phyloP scores from a whole-genome alignment of 208 protist genomes.

The Acanthamoeba castellanii region DNA sequence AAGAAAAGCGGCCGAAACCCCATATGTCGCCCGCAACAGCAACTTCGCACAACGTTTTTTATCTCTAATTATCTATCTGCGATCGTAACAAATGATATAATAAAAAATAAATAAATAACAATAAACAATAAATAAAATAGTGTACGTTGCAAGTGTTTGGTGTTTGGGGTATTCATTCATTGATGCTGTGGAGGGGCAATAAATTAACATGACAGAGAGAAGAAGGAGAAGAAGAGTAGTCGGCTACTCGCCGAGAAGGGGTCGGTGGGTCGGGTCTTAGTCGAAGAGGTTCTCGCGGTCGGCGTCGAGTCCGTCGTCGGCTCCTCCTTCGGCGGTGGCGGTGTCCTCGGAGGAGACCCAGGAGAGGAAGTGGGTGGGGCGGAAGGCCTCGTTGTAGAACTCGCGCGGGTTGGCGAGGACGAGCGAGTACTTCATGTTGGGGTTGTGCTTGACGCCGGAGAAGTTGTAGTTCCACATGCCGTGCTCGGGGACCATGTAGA shows the following conservation, averaged over 20 bases:
- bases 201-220: constrained; percentile 35
- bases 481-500: constrained; percentile 95
- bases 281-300: constrained; percentile 77
- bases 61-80: no score
- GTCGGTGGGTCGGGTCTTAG: background rate
- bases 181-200: background rate
- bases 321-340: background rate
- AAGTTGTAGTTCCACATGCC: constrained; percentile 98
- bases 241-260: background rate
- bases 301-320: constrained; percentile 74
- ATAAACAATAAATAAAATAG: no score
- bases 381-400: constrained; percentile 96
- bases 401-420: constrained; percentile 93
- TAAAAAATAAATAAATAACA: no score
- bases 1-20: no score
- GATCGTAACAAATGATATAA: no score
- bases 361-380: constrained; percentile 95
- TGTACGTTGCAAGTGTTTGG: no score
- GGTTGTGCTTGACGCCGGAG: constrained; percentile 92
- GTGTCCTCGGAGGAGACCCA: constrained; percentile 81
- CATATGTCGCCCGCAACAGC: no score
- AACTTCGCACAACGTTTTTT: no score
- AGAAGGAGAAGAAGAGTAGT: background rate
- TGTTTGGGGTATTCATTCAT: background rate
- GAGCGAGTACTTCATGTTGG: constrained; percentile 93